Evolutionary conservation across 352 stramenopile genomes (phyloP), one percentile per base, ranked within the genome.

Genomic region (Globisporangium acanthophoron): DNA sequence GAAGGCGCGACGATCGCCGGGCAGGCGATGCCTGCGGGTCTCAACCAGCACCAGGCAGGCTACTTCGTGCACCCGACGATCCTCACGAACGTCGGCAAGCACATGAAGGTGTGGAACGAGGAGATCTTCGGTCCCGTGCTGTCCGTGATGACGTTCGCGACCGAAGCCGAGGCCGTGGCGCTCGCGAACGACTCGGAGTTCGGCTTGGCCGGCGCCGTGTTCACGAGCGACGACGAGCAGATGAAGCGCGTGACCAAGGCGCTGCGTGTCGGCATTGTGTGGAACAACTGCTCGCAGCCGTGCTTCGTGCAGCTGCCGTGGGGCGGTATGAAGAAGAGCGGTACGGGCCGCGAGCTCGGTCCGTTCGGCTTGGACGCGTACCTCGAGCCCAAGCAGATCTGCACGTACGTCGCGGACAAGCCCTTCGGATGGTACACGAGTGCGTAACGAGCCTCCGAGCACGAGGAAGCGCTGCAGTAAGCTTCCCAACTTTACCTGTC

Each of bases 41-140:
- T 66, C 15, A 50, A 67, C 31, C 58, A 62, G 43, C 56, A 63
- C 20, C 18, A 52, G 18, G 62, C 64, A 11, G 87, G 86, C 1
- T 94, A 80, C 65, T 96, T 75, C 57, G 79, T 96, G 39, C 65
- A 76, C 24, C 81, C 85, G 40, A 94, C 86, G 9, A 64, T 96
- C n/a, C 40, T 96, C 48, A 87, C 75, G 48, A 83, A 82, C 41
- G 77, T 94, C 16, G 68, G 53, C 15, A 57, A 66, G 35, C 54
- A 69, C 40, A 89, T 88, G 71, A 70, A 78, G n/a, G 78, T 94
- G 40, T 94, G 84, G 82, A 76, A 68, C 33, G 79, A 91, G 40
- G 87, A 96, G 65, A 96, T 96, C 45, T 97, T 97, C 49, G 91
- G 91, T 0, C 90, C 90, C 31, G 88, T 97, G 51, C 64, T 96